A percentile compares a stretch with the other conserved stretches of the same genome.
These are phyloP conservation scores for Taphrina populina DNA, from an alignment of 1,139 yeast genomes.

Conservation along the genomic window DNA sequence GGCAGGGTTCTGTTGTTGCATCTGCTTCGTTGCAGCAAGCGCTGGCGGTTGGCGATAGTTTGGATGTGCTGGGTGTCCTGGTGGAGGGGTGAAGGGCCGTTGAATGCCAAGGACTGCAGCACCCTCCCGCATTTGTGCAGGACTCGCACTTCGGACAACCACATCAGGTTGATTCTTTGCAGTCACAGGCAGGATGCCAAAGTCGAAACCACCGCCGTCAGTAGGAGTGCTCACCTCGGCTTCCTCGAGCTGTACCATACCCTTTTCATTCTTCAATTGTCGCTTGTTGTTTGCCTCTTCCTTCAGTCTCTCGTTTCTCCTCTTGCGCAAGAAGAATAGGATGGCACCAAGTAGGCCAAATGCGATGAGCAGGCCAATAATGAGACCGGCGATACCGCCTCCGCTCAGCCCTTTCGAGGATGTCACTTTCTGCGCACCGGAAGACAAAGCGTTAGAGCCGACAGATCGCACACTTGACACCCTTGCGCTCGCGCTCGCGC, in stretches of 20 bases:
- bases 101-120: constrained; percentile 29
- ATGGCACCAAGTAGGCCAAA: constrained; percentile 19
- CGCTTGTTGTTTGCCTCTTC: constrained; percentile 7
- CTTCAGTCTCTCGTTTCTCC: constrained; percentile 8
- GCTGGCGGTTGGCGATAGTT: constrained; percentile 12
- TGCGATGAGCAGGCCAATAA: constrained; percentile 20
- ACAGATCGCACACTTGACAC: constrained; percentile 8
- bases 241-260: constrained; percentile 14
- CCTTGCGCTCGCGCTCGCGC: constrained; percentile 6
- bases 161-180: constrained; percentile 7
- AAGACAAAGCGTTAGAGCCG: constrained; percentile 1
- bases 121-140: constrained; percentile 20
- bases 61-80: constrained; percentile 31
- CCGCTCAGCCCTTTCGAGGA: constrained; percentile 16
- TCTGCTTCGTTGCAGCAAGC: constrained; percentile 2
- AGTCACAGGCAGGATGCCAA: constrained; percentile 19
- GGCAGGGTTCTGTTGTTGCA: constrained; percentile 13
- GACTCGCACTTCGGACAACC: constrained; percentile 22
- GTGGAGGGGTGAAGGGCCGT: constrained; percentile 32
- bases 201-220: constrained; percentile 23
- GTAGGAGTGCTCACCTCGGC: constrained; percentile 12
- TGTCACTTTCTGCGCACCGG: constrained; percentile 2
- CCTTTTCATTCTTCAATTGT: constrained; percentile 22
- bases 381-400: constrained; percentile 29
- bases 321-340: constrained; percentile 22